A percentile compares a stretch with the other conserved stretches of the same genome.
These are phyloP conservation scores for Eruca vesicaria DNA, from an alignment of 441 rosid genomes.

Conservation along the genomic window DNA sequence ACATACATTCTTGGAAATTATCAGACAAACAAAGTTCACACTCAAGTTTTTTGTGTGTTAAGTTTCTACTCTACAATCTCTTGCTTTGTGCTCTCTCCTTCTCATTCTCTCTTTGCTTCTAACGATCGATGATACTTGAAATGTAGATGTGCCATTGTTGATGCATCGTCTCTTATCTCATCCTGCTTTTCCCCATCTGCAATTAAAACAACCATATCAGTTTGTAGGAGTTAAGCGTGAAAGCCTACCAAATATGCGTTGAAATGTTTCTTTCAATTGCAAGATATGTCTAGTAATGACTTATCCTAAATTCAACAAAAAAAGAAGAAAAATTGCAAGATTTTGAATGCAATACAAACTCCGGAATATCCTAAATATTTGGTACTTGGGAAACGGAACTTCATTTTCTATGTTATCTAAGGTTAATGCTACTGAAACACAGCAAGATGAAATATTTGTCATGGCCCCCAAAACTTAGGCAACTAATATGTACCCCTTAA, in stretches of 20 bases:
- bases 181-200: not conserved
- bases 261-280: not conserved
- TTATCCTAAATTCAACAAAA: not conserved
- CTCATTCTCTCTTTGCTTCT: not conserved
- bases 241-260: not conserved
- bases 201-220: not conserved
- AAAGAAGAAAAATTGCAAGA: not conserved
- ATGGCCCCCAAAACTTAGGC: not conserved
- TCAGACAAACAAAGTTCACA: conserved; percentile 21
- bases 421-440: not conserved
- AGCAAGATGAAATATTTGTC: not conserved
- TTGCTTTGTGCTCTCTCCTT: not conserved
- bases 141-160: conserved; percentile 12
- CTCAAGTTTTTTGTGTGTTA: not conserved
- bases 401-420: not conserved
- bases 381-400: not conserved
- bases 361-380: not conserved
- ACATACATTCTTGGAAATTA: conserved; percentile 19
- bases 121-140: not conserved
- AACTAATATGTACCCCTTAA: not conserved
- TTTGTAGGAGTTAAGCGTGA: not conserved
- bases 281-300: not conserved
- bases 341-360: not conserved
- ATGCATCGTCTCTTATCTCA: not conserved
- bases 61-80: not conserved